A percentile compares a stretch with the other conserved stretches of the same genome.
phyloP scores from a whole-genome alignment of 2,329 filamentous ascomycete species.

The Alternaria solani region DNA sequence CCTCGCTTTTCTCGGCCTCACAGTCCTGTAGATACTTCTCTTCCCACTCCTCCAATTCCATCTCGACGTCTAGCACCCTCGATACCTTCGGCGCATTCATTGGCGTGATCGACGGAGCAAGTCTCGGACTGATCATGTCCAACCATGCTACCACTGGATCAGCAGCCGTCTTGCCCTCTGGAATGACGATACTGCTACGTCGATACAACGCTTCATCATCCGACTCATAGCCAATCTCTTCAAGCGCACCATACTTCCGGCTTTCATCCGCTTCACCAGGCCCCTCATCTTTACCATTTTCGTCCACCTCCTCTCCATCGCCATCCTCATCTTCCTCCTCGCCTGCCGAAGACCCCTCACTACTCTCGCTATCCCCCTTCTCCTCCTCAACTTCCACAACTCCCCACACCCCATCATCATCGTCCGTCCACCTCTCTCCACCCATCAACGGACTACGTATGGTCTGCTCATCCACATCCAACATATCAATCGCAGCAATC shows the following conservation, averaged over 20 bases:
- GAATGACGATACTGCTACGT: not conserved
- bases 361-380: not conserved
- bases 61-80: too few relatives aligned
- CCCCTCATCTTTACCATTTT: too few relatives aligned
- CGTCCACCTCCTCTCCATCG: not conserved
- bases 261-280: too few relatives aligned
- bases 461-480: not conserved
- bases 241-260: too few relatives aligned
- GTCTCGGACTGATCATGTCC: not conserved
- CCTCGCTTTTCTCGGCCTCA: rapidly evolving
- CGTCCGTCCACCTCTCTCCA: not conserved
- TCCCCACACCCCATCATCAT: not conserved
- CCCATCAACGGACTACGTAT: not conserved
- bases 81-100: too few relatives aligned
- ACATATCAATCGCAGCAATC: not conserved
- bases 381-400: not conserved
- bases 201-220: not conserved
- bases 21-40: not conserved
- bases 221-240: not conserved
- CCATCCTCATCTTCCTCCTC: rapidly evolving
- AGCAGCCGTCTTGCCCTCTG: rapidly evolving
- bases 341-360: not conserved
- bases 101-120: not conserved
- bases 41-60: not conserved
- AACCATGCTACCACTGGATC: not conserved